Base-by-base conservation (phyloP, 371 early-diverging fungal genomes). In the Mucor lusitanicus region DNA sequence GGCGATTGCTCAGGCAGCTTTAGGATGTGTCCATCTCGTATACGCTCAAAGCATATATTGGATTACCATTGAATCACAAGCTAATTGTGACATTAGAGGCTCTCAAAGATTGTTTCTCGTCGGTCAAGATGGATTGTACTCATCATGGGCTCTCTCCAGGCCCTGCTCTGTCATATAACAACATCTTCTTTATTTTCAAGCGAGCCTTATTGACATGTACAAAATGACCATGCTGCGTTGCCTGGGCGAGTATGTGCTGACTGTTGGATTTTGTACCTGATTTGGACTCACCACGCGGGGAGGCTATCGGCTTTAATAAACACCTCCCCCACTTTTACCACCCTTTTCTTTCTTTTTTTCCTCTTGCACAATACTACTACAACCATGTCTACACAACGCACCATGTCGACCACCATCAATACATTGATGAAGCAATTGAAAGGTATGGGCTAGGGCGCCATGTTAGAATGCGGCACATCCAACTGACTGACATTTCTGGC, bases 381-480 rank as follows among this genome's bases (percentile, higher is more conserved):
- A 9, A 53, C n/a, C 40, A 65, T 65, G 65, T 48, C 50, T 23
- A 37, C 46, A 37, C 65, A 65, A 37, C 65, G 65, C 25, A 65
- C 65, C 13, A 65, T 65, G 65, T 35, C 65, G 19, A 65, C 65
- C 5, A 68, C 59, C 12, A 19, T 68, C 33, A 58, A 63, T n/a
- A 63, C 69, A 11, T 50, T 63, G 40, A 63, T 59, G 53, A 63
- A 27, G 56, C 69, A 68, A 58, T 54, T 68, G 2, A 68, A 63
- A 68, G 69, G 69, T 68, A 56, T n/a, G n/a, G n/a, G n/a, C n/a
- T n/a, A n/a, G n/a, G n/a, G n/a, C n/a, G n/a, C n/a, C n/a, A n/a
- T n/a, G n/a, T n/a, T n/a, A n/a, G n/a, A n/a, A n/a, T n/a, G n/a
- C n/a, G n/a, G n/a, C 11, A 9, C 6, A 17, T 32, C 3, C 9